Evolutionary conservation across 768 basidiomycete species (phyloP).

Genomic region (Phlebiopsis gigantea): DNA sequence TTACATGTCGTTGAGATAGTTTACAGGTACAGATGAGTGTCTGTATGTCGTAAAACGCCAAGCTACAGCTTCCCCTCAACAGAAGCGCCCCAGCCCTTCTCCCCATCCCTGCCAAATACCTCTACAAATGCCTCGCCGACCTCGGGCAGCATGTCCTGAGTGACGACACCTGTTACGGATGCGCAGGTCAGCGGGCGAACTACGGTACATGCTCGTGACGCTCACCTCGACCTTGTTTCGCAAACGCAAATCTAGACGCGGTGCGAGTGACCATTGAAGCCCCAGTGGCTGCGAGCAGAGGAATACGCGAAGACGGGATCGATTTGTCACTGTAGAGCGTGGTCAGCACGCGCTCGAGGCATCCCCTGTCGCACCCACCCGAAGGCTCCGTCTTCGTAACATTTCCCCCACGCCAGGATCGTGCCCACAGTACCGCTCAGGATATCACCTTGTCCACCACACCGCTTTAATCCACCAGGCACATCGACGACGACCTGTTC

Average conservation of each 20-base stretch:
- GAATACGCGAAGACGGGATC: conserved; percentile 60
- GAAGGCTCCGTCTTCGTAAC: conserved; percentile 81
- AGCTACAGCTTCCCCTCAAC: conserved; percentile 12
- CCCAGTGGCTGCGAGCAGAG: conserved; percentile 79
- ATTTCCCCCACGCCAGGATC: conserved; percentile 92
- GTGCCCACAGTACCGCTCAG: conserved; percentile 84
- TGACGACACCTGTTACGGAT: conserved; percentile 20
- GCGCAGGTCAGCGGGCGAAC: conserved; percentile 3
- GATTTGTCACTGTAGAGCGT: conserved; percentile 39
- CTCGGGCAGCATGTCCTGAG: conserved; percentile 25
- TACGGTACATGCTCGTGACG: not conserved
- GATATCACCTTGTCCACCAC: conserved; percentile 96
- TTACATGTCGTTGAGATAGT: too few species aligned
- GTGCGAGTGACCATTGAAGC: conserved; percentile 88
- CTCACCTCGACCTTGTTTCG: conserved; percentile 58
- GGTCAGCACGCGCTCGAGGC: conserved; percentile 2
- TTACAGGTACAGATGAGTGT: not conserved
- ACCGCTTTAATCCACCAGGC: conserved; percentile 83
- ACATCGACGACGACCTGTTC: conserved; percentile 63
- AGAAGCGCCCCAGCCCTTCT: conserved; percentile 18
- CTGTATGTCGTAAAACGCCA: not conserved
- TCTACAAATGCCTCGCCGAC: conserved; percentile 25
- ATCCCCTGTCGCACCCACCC: conserved; percentile 40
- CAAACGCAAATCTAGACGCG: conserved; percentile 72
- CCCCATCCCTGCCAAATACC: conserved; percentile 21